A percentile compares a stretch with the other conserved stretches of the same genome.
Conservation (phyloP, 257 asterid species). For the Ilex aquifolium region DNA sequence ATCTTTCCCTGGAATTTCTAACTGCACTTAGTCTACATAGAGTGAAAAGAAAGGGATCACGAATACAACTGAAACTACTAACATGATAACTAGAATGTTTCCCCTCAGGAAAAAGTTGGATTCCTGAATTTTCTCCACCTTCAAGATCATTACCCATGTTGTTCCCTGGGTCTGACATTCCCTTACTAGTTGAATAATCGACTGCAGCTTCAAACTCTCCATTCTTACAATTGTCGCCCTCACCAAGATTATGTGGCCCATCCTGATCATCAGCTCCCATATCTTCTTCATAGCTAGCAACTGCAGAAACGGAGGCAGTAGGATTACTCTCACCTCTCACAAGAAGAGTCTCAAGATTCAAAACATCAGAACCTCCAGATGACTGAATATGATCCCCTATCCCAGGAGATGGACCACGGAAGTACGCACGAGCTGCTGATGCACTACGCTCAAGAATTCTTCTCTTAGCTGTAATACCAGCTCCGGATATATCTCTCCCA, state of each 20-base stretch:
- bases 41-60: slow-evolving; percentile 49
- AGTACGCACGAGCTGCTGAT: slow-evolving; percentile 65
- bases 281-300: slow-evolving; percentile 26
- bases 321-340: slow-evolving; percentile 20
- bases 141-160: slow-evolving; percentile 23
- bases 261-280: slow-evolving; percentile 11
- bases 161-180: slow-evolving; percentile 23
- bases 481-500: slow-evolving; percentile 50
- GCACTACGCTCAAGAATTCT: slow-evolving; percentile 85
- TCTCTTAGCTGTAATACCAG: slow-evolving; percentile 56
- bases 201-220: slow-evolving; percentile 27
- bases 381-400: slow-evolving; percentile 29
- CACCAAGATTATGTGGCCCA: slow-evolving; percentile 7
- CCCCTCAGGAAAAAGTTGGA: slow-evolving; percentile 18
- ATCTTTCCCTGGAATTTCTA: slow-evolving; percentile 22
- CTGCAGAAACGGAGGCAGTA: slow-evolving; percentile 20
- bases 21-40: slow-evolving; percentile 29
- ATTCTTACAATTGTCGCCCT: slow-evolving; percentile 20
- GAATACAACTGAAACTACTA: slow-evolving; percentile 20
- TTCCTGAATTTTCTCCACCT: slow-evolving; percentile 28
- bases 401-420: slow-evolving; percentile 30
- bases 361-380: slow-evolving; percentile 29
- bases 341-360: slow-evolving; percentile 22
- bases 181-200: slow-evolving; percentile 25
- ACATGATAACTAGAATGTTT: slow-evolving; percentile 21